Percentiles rank a stretch among this genome's conserved stretches.
Evolutionary conservation across 2,329 filamentous ascomycete genomes (phyloP).

Genomic region (Xylariaceae sp.): DNA sequence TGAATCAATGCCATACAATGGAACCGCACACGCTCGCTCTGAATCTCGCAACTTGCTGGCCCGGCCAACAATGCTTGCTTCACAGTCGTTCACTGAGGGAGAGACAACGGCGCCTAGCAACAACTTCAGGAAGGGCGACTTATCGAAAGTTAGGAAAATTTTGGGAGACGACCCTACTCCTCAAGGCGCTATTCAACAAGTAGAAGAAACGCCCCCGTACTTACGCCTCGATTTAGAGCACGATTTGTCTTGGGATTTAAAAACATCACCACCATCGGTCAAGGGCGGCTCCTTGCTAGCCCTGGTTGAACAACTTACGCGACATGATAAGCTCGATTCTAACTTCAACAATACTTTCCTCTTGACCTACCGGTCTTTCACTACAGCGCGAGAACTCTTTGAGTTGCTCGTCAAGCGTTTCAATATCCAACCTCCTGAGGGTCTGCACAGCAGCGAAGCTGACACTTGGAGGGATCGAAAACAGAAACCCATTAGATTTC

Average conservation of each 20-base stretch:
- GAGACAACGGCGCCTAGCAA: constrained; percentile 51
- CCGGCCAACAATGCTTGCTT: constrained; percentile 56
- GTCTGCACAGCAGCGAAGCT: constrained; percentile 75
- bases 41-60: constrained; percentile 56
- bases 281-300: constrained; percentile 89
- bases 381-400: constrained; percentile 86
- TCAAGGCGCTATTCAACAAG: constrained; percentile 51
- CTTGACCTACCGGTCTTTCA: constrained; percentile 95
- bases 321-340: constrained; percentile 93
- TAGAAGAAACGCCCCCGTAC: constrained; percentile 83
- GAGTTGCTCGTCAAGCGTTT: constrained; percentile 92
- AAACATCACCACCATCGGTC: constrained; percentile 74
- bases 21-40: constrained; percentile 58
- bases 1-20: constrained; percentile 62
- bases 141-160: constrained; percentile 69
- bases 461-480: constrained; percentile 92
- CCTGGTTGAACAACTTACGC: constrained; percentile 91
- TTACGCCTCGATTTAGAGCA: constrained; percentile 85
- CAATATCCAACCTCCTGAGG: constrained; percentile 87
- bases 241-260: constrained; percentile 89
- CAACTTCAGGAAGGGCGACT: constrained; percentile 64
- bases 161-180: constrained; percentile 68
- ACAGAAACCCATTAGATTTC: constrained; percentile 93
- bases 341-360: constrained; percentile 98
- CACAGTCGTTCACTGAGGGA: constrained; percentile 71